Base-by-base conservation (phyloP, 306 rosid genomes). In the Coriaria nepalensis region DNA sequence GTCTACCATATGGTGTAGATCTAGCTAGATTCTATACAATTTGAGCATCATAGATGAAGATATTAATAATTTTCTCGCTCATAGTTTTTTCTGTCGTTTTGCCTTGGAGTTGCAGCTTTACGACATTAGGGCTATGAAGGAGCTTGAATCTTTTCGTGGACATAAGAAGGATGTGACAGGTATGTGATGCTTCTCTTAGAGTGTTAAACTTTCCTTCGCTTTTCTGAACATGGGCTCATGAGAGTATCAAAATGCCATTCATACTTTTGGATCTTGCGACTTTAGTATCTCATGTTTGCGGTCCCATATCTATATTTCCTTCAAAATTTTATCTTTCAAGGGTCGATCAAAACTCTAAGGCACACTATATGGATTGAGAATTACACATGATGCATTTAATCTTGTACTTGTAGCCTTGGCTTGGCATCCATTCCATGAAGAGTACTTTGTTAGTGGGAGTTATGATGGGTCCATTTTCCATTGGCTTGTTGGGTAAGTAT, bases 351-450 rank as follows among this genome's bases (percentile, higher is more conserved):
- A 20, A 20, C 3, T 20, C 29, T 20, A 20, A 20, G 29, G 29
- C 29, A 20, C 2, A 3, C 29, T 20, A 20, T 20, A 20, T 20
- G 1, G 29, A 20, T 20, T 20, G 29, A 20, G 29, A 20, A 20
- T 20, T 20, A 20, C 68, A 75, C 36, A 64, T 64, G 52, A 47
- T 46, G 53, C 56, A 58, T 58, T 62, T 44, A 40, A 67, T 35
- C 5, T 49, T 49, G 7, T 73, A 68, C 48, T 57, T 62, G 40
- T 40, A 90, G 95, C 98, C 60, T 61, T 81, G 82, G 95, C 95
- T 37, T 90, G 98, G 98, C 98, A 90, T 70, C 98, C 98, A 6
- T 90, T 85, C 62, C 98, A 90, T 59, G 98, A 90, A 61, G 95
- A 90, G 66, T 81, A 90, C 78, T 90, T 90, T 71, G 98, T 85